Evolutionary conservation across 2,329 filamentous ascomycete species (phyloP).

Genomic region (Aspergillus brasiliensis): DNA sequence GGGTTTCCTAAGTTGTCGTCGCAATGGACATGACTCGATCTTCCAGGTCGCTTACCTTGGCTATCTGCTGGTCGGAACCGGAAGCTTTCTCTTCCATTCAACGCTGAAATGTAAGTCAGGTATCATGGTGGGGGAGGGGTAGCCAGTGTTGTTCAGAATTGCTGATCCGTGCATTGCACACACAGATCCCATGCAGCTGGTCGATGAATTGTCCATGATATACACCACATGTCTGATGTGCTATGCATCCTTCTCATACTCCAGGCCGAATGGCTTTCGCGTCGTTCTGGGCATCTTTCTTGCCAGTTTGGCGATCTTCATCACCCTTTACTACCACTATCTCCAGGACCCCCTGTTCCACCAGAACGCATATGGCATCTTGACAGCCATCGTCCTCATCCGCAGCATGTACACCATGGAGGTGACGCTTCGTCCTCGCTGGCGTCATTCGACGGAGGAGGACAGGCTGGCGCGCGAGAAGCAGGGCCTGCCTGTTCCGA

Average conservation of each 20-base stretch:
- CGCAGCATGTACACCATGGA: slow-evolving; percentile 80
- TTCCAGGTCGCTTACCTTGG: slow-evolving; percentile 70
- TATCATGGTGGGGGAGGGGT: neutral
- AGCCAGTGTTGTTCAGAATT: neutral
- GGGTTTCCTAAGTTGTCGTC: slow-evolving; percentile 72
- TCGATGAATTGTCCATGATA: slow-evolving; percentile 72
- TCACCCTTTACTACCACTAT: slow-evolving; percentile 79
- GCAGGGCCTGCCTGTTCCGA: slow-evolving; percentile 40
- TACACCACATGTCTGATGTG: slow-evolving; percentile 71
- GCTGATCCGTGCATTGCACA: slow-evolving; percentile 22
- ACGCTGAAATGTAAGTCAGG: slow-evolving; percentile 61
- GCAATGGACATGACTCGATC: slow-evolving; percentile 71
- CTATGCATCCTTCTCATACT: slow-evolving; percentile 75
- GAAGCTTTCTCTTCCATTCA: slow-evolving; percentile 65
- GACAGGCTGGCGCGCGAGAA: slow-evolving; percentile 44
- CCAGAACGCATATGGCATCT: slow-evolving; percentile 73
- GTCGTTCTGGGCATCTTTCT: slow-evolving; percentile 60
- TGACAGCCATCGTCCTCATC: slow-evolving; percentile 71
- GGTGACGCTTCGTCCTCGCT: slow-evolving; percentile 60
- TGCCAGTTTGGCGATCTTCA: slow-evolving; percentile 61
- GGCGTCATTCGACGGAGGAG: slow-evolving; percentile 52
- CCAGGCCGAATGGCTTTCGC: slow-evolving; percentile 55
- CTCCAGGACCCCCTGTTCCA: slow-evolving; percentile 82
- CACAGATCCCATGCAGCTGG: slow-evolving; percentile 69
- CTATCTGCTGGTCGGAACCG: slow-evolving; percentile 62